phyloP scores from a whole-genome alignment of 257 asterid genomes.

The Rubia yunnanensis region DNA sequence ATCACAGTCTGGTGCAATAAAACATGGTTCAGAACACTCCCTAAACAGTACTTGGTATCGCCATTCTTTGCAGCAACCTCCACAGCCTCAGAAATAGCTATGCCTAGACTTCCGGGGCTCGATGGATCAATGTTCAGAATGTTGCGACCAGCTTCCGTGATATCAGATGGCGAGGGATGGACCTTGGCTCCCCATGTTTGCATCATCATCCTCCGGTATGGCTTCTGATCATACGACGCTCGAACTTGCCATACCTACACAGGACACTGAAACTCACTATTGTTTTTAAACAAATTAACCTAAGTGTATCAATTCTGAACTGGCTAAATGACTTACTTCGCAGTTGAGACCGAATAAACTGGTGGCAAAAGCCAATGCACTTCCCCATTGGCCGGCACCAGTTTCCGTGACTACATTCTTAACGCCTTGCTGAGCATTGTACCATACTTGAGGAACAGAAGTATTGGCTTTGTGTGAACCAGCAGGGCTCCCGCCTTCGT shows the following conservation, averaged over 20 bases:
- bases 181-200: slow-evolving; percentile 95
- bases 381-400: slow-evolving; percentile 98
- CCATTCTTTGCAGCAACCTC: slow-evolving; percentile 61
- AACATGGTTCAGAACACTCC: slow-evolving; percentile 93
- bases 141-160: slow-evolving; percentile 59
- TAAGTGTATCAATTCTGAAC: not conserved
- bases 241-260: slow-evolving; percentile 92
- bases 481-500: slow-evolving; percentile 96
- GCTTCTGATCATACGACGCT: slow-evolving; percentile 84
- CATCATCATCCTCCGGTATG: slow-evolving; percentile 93
- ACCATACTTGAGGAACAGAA: slow-evolving; percentile 93
- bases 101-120: slow-evolving; percentile 92
- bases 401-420: slow-evolving; percentile 80
- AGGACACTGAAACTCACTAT: not conserved
- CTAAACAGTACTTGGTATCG: slow-evolving; percentile 74
- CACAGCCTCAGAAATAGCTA: slow-evolving; percentile 94
- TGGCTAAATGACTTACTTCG: slow-evolving; percentile 38
- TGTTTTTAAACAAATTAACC: not conserved
- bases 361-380: slow-evolving; percentile 76
- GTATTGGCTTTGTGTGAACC: slow-evolving; percentile 92
- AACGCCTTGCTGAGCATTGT: slow-evolving; percentile 69
- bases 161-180: slow-evolving; percentile 82
- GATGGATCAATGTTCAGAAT: slow-evolving; percentile 54
- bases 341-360: slow-evolving; percentile 77
- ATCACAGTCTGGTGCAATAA: slow-evolving; percentile 78